These are phyloP conservation scores for Dothideomycetes sp. DNA, from an alignment of 2,329 filamentous ascomycete species.

Conservation along the genomic window DNA sequence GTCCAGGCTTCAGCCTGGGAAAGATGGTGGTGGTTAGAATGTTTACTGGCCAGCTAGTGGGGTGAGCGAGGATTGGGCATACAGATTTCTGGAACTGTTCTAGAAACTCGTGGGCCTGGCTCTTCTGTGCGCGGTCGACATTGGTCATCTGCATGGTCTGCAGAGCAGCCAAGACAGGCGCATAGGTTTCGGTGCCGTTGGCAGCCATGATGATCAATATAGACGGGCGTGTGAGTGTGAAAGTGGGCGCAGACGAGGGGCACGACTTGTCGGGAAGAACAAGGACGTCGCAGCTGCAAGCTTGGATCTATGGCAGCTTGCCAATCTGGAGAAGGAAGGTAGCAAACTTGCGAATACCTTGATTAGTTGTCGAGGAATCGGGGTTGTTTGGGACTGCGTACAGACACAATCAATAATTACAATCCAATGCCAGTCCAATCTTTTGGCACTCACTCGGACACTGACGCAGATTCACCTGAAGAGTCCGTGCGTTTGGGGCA, in stretches of 20 bases:
- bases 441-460: too few species aligned
- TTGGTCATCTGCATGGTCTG: slow-evolving; percentile 83
- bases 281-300: background rate
- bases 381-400: slow-evolving; percentile 4
- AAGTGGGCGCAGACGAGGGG: background rate
- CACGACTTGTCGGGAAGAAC: background rate
- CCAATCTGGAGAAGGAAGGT: background rate
- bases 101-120: slow-evolving; percentile 81
- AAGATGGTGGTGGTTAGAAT: slow-evolving; percentile 14
- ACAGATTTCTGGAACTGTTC: slow-evolving; percentile 98
- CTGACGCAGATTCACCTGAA: slow-evolving; percentile 7
- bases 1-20: slow-evolving; percentile 80
- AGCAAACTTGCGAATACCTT: slow-evolving; percentile 4
- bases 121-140: slow-evolving; percentile 72
- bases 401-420: too few species aligned
- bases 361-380: background rate
- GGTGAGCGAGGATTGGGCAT: background rate
- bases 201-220: slow-evolving; percentile 23
- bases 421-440: too few species aligned
- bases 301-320: too few species aligned
- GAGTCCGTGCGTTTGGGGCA: slow-evolving; percentile 6
- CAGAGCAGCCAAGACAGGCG: slow-evolving; percentile 79
- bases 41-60: background rate
- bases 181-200: slow-evolving; percentile 61
- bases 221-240: slow-evolving; percentile 1